These are phyloP conservation scores for Tilletia caries DNA, from an alignment of 1,284 basidiomycete genomes.

Conservation along the genomic window DNA sequence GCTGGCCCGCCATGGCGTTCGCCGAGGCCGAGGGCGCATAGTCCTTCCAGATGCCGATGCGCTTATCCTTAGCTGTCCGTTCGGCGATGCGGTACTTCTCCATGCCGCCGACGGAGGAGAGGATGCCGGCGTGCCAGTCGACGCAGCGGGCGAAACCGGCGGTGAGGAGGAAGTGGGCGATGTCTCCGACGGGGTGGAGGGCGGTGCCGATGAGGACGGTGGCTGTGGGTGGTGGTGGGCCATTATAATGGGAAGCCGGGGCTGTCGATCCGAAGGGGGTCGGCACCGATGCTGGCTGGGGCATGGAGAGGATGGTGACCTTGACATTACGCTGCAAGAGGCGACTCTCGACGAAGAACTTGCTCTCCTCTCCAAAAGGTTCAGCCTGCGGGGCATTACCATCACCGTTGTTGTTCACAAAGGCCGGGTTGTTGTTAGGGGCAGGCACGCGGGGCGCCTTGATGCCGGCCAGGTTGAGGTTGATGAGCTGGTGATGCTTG, in stretches of 20 bases:
- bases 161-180: conserved; percentile 81
- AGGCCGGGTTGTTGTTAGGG: conserved; percentile 25
- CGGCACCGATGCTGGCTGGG: conserved; percentile 59
- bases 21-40: conserved; percentile 43
- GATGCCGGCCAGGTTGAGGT: conserved; percentile 55
- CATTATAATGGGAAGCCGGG: conserved; percentile 44
- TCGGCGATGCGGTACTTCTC: conserved; percentile 74
- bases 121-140: conserved; percentile 96
- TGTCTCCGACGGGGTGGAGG: conserved; percentile 88
- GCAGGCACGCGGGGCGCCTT: conserved; percentile 43
- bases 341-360: conserved; percentile 88
- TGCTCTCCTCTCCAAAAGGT: conserved; percentile 64
- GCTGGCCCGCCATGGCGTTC: conserved; percentile 27
- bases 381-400: conserved; percentile 18
- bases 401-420: not conserved
- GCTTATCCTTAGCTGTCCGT: conserved; percentile 76
- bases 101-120: conserved; percentile 61
- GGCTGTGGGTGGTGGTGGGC: conserved; percentile 54
- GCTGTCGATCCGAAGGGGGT: conserved; percentile 66
- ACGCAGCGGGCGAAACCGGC: conserved; percentile 85
- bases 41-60: conserved; percentile 73
- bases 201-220: conserved; percentile 84
- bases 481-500: conserved; percentile 80
- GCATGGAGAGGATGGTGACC: conserved; percentile 81
- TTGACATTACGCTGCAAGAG: conserved; percentile 84